Evolutionary conservation across 768 basidiomycete species (phyloP).

Genomic region (Tulasnella sp.): DNA sequence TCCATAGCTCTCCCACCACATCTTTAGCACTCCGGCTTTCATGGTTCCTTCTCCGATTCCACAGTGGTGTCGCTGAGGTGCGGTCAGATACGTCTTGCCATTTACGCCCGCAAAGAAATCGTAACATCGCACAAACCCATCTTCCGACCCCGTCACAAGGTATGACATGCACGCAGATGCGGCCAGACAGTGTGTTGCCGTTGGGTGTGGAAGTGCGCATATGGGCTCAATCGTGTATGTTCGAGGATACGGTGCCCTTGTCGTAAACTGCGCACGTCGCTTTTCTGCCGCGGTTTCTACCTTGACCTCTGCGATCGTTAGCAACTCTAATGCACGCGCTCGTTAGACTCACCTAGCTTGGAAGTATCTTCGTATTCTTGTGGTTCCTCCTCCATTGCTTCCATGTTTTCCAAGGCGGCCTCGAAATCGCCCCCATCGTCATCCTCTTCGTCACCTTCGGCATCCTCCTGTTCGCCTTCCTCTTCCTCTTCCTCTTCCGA

Average conservation of each 20-base stretch:
- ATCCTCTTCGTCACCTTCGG: slow-evolving; percentile 19
- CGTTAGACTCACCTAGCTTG: slow-evolving; percentile 2
- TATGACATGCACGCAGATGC: slow-evolving; percentile 78
- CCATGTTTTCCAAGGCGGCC: slow-evolving; percentile 12
- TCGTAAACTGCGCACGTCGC: slow-evolving; percentile 25
- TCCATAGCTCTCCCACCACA: slow-evolving; percentile 80
- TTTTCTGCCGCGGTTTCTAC: slow-evolving; percentile 23
- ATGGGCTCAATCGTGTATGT: slow-evolving; percentile 82
- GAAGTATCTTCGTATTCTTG: slow-evolving; percentile 7
- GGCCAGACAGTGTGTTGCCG: slow-evolving; percentile 77
- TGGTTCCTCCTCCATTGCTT: slow-evolving; percentile 14
- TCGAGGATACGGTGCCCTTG: slow-evolving; percentile 25
- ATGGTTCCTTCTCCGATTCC: slow-evolving; percentile 85
- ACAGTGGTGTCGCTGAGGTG: slow-evolving; percentile 78
- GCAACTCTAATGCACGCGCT: neutral
- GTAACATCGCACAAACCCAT: slow-evolving; percentile 87
- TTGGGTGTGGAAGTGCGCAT: slow-evolving; percentile 81
- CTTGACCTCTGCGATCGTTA: neutral
- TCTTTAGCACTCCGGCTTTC: slow-evolving; percentile 75
- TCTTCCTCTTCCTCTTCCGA: slow-evolving; percentile 22
- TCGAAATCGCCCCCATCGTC: slow-evolving; percentile 18
- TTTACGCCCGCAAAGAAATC: slow-evolving; percentile 84
- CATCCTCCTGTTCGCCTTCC: slow-evolving; percentile 16
- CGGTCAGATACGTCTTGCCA: slow-evolving; percentile 72
- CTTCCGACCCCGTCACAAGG: slow-evolving; percentile 80